These are phyloP conservation scores for Taphrina confusa DNA, from an alignment of 1,139 yeast species.

Conservation along the genomic window DNA sequence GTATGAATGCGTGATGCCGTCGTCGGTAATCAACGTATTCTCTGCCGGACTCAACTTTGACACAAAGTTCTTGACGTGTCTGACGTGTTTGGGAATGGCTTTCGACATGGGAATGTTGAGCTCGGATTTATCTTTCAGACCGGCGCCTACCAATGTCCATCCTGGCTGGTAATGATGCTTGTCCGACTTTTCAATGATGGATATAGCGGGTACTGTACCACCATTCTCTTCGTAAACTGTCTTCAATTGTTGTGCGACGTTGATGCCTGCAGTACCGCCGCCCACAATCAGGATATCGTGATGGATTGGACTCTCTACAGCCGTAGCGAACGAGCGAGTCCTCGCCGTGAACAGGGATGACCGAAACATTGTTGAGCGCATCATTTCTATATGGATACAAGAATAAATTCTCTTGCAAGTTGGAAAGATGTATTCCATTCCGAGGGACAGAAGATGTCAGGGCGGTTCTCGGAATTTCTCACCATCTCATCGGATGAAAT, in stretches of 20 bases:
- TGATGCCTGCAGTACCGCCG: conserved; percentile 37
- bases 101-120: conserved; percentile 26
- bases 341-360: background rate
- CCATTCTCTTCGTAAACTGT: conserved; percentile 19
- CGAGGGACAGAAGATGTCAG: too few species aligned
- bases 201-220: conserved; percentile 12
- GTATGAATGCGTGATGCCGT: conserved; percentile 30
- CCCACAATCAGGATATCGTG: conserved; percentile 36
- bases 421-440: too few species aligned
- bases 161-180: conserved; percentile 37
- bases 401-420: too few species aligned
- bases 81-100: conserved; percentile 27
- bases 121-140: conserved; percentile 31
- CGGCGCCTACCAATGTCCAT: conserved; percentile 38
- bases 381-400: too few species aligned
- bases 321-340: conserved; percentile 11
- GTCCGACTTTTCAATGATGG: conserved; percentile 35
- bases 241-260: conserved; percentile 32
- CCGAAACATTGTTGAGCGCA: too few species aligned
- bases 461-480: too few species aligned
- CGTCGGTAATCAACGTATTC: conserved; percentile 21
- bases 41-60: conserved; percentile 15
- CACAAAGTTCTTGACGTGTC: conserved; percentile 23
- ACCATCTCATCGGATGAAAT: too few species aligned
- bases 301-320: background rate